Conservation (phyloP, 1,284 basidiomycete species). For the Ganoderma resinaceum region DNA sequence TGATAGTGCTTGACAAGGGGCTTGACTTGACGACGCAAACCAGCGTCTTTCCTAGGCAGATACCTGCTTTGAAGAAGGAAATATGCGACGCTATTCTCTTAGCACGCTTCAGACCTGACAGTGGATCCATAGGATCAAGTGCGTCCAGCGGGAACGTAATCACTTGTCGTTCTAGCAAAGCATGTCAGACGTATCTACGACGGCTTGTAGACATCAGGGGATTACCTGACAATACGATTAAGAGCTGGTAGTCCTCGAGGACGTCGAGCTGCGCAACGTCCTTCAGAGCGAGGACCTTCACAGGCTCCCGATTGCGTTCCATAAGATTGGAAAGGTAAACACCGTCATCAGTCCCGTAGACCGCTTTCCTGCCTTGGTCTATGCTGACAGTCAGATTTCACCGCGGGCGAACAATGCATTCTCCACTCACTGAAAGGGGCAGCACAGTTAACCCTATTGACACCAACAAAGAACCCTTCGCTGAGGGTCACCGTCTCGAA, state of each 20-base stretch:
- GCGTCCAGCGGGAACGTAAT: constrained; percentile 97
- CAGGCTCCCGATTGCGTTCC: constrained; percentile 80
- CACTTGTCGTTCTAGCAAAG: constrained; percentile 83
- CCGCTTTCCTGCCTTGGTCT: constrained; percentile 89
- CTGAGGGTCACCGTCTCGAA: constrained; percentile 90
- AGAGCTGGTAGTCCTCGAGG: constrained; percentile 93
- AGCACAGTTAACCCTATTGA: constrained; percentile 91
- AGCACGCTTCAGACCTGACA: constrained; percentile 90
- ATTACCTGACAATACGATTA: constrained; percentile 93
- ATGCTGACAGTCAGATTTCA: constrained; percentile 16
- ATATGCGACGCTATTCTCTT: constrained; percentile 97
- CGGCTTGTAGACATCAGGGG: constrained; percentile 7
- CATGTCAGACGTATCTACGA: constrained; percentile 10
- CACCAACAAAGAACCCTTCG: constrained; percentile 87
- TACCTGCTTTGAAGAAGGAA: constrained; percentile 97
- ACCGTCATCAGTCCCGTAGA: constrained; percentile 97
- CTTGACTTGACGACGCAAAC: constrained; percentile 98
- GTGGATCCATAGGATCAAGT: constrained; percentile 89
- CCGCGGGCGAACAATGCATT: neutral
- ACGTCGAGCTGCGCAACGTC: constrained; percentile 97
- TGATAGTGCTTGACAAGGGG: constrained; percentile 96
- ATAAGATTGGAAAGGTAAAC: constrained; percentile 93
- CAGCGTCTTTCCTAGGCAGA: constrained; percentile 92
- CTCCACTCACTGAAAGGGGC: constrained; percentile 87
- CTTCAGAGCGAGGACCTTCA: constrained; percentile 88